Evolutionary conservation across 352 stramenopile species (phyloP), one percentile per base, ranked within the genome.

Genomic region (Pythium rhizo-oryzae): DNA sequence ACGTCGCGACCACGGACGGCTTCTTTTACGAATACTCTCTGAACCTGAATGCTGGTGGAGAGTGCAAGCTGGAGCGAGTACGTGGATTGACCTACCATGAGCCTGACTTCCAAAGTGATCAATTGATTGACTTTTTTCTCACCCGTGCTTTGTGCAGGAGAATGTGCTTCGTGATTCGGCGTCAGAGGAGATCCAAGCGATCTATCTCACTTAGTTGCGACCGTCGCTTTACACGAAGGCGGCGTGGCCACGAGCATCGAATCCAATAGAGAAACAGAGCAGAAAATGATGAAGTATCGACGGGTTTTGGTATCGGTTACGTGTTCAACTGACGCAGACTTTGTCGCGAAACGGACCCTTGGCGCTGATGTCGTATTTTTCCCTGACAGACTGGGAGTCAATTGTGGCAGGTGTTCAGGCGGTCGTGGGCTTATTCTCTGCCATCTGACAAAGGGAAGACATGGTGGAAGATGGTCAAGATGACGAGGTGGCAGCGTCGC

Each of bases 1-100:
- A 94, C 51, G 86, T 96, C 13, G 84, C 84, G 50, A 96, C 88
- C 1, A 77, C 72, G 1, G 87, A 94, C 21, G 88, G 86, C 8
- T 94, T 89, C 62, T 96, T 96, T 69, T 96, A 94, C 69, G 86
- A 96, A 53, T 96, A 96, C 59, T 92, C 87, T 6, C 80, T 96
- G 7, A 88, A 93, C 58, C 61, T 94, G 33, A 65, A 65, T 46
- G 58, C 82, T 4, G 88, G 88, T 13, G 88, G 88, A 33, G 87
- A 93, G 63, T 96, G 88, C 80, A 91, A 91, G 53, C 78, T 96
- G 19, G 80, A 96, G 69, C 69, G 88, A n/a, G 82, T 91, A 59
- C 21, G 76, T 78, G n/a, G 13, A 46, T 57, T 12, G n/a, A n/a
- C n/a, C n/a, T n/a, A 2, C 8, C 19, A 11, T n/a, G 47, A 12